Base-by-base conservation (phyloP, 768 basidiomycete genomes). In the Tulasnella sp. region DNA sequence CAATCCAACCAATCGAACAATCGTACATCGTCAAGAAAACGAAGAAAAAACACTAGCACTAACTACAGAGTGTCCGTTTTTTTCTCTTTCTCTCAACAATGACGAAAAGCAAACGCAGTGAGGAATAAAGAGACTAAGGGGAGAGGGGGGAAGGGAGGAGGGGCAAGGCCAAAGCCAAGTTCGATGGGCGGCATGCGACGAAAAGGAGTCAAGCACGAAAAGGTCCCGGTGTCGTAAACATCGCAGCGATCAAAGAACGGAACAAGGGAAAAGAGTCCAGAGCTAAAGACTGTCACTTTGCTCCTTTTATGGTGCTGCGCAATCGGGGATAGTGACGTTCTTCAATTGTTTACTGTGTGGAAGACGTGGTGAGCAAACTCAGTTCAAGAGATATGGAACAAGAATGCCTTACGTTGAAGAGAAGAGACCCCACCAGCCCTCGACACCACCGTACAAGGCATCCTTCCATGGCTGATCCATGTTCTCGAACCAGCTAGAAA, bases 391-490 rank as follows among this genome's bases (percentile, higher is more conserved):
- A 42, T 37, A 18, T 9, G 40, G 54, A 28, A 24, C 1, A 22
- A 22, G 31, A 54, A 54, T 22, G 54, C 24, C 79, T 76, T 42
- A 76, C 75, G 40, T 80, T 41, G 42, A 24, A 72, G 42, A 88
- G 84, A 93, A 93, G 46, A 94, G 80, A 74, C 93, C 93, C 93
- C 93, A 93, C 83, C 87, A 90, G 73, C 88, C 89, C 85, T 93
- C 96, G 64, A 96, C 95, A 81, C 96, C 96, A 82, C 95, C 96
- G 82, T 90, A 97, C 84, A 89, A 84, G 1, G 82, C 84, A 83
- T 90, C 90, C 88, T 96, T 95, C 95, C 94, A 96, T 44, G 88
- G 86, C 85, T 96, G 94, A 84, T 97, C 95, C 81, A 90, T 91
- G 84, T 88, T 92, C 89, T 94, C 85, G 78, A 86, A 86, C 81